phyloP scores from a whole-genome alignment of 441 rosid species.

The Populus hybrid region DNA sequence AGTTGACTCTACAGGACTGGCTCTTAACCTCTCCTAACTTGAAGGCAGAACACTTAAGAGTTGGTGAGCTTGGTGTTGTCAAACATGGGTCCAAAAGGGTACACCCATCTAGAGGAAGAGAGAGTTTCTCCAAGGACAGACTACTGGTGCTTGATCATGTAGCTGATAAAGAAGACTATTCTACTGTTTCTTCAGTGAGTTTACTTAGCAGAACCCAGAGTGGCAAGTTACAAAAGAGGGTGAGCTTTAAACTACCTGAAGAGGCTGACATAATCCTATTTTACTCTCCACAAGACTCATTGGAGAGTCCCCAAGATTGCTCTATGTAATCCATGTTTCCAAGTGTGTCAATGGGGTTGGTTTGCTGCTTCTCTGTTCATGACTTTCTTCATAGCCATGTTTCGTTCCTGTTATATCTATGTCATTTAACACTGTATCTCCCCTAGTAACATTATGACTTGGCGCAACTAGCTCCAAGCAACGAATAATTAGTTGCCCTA shows the following conservation, averaged over 20 bases:
- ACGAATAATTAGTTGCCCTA: no score
- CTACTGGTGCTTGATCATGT: constrained; percentile 4
- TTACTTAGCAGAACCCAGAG: constrained; percentile 20
- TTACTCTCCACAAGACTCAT: constrained; percentile 21
- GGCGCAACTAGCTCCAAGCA: no score
- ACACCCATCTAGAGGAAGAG: constrained; percentile 13
- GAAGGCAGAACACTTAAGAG: constrained; percentile 8
- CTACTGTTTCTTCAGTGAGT: constrained; percentile 9
- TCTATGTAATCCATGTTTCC: not conserved
- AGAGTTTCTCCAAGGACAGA: constrained; percentile 12
- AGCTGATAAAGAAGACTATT: not conserved
- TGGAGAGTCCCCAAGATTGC: not conserved
- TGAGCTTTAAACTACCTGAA: constrained; percentile 40
- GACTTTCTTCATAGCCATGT: not conserved
- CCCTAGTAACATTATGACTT: not conserved
- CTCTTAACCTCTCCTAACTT: constrained; percentile 24
- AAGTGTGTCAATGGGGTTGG: no score
- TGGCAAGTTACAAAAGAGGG: constrained; percentile 28
- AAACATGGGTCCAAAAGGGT: constrained; percentile 26
- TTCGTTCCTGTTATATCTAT: not conserved
- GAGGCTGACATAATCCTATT: constrained; percentile 28
- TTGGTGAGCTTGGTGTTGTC: constrained; percentile 23
- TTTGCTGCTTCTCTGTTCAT: not conserved
- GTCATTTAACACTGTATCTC: not conserved
- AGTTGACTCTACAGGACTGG: constrained; percentile 33